Evolutionary conservation across 2,329 filamentous ascomycete genomes (phyloP), one percentile per base, ranked within the genome.

Genomic region (Arthroderma uncinatum): DNA sequence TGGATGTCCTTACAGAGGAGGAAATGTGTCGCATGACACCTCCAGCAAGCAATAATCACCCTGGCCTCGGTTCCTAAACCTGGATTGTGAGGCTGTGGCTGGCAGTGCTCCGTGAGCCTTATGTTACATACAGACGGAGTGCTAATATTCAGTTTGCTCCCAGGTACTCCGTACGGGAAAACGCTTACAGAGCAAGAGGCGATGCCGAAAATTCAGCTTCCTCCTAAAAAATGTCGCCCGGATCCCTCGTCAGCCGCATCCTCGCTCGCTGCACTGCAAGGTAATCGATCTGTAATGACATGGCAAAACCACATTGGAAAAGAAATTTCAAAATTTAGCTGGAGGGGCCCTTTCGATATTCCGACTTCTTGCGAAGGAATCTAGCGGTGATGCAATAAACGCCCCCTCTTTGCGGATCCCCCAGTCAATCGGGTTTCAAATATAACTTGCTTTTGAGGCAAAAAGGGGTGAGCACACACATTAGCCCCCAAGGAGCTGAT

Each of bases 11-110:
- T 23, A 50, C 44, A 33, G 44, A 50, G 44, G 25, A 50, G 44
- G 44, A 50, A 50, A 50, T 28, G 14, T 50, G 44, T 50, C 44
- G 44, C 44, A 50, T 50, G 44, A 50, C 44, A 50, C 44, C 44
- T 48, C 23, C 44, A 28, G 16, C 19, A 6, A 33, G 44, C 23
- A 8, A 33, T 8, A 5, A 19, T 8, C 23, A 28, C 40, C 21
- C 40, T 21, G 25, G 44, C 44, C 25, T 30, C 25, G 7, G n/a
- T 14, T 50, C 44, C 44, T n/a, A 12, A 33, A n/a, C 12, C 44
- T 50, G 44, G 28, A 33, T 9, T 44, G 25, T 25, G 14, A 50
- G 16, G 44, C 9, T 33, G 44, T 19, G 25, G 44, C 25, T 30
- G 8, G 25, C 14, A 14, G 33, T 50, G 44, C 44, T 30, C 1